Percentiles rank a stretch among this genome's conserved stretches.
Conservation (phyloP, 2,329 filamentous ascomycete genomes). For the Aspergillus alliaceus region DNA sequence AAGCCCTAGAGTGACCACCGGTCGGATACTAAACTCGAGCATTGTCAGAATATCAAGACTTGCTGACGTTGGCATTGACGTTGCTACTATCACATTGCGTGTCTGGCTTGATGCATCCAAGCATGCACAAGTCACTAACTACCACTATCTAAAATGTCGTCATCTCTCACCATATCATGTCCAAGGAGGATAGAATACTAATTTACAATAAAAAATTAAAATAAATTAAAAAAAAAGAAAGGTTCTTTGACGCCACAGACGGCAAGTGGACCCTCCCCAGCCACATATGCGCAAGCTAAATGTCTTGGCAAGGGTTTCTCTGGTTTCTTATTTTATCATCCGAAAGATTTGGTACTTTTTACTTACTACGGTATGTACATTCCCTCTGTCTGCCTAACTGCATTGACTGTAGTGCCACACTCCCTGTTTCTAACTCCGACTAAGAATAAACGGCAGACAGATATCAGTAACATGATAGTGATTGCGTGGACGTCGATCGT, state of each 20-base stretch:
- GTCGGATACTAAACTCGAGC: neutral
- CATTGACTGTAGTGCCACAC: neutral
- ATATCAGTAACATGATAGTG: neutral
- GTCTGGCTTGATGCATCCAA: neutral
- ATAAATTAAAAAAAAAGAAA: too few relatives aligned
- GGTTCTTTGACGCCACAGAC: conserved; percentile 4
- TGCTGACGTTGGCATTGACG: conserved; percentile 5
- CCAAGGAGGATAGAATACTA: too few relatives aligned
- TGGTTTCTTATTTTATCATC: neutral
- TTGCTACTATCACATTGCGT: neutral
- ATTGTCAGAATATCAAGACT: neutral
- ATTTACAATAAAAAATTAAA: too few relatives aligned
- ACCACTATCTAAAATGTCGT: too few relatives aligned
- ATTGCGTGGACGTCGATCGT: conserved; percentile 9
- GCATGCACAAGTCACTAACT: too few relatives aligned
- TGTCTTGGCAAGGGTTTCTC: neutral
- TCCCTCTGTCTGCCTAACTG: neutral
- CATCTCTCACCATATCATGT: too few relatives aligned
- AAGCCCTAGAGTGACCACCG: neutral
- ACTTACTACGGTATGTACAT: neutral
- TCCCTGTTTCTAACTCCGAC: neutral
- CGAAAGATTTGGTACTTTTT: too few relatives aligned
- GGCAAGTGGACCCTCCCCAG: neutral
- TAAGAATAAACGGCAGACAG: neutral
- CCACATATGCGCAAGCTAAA: conserved; percentile 1